Percentiles rank a stretch among this genome's conserved stretches.
These are phyloP conservation scores for Tuber microsphaerosporum DNA, from an alignment of 495 filamentous ascomycete species.

Conservation along the genomic window DNA sequence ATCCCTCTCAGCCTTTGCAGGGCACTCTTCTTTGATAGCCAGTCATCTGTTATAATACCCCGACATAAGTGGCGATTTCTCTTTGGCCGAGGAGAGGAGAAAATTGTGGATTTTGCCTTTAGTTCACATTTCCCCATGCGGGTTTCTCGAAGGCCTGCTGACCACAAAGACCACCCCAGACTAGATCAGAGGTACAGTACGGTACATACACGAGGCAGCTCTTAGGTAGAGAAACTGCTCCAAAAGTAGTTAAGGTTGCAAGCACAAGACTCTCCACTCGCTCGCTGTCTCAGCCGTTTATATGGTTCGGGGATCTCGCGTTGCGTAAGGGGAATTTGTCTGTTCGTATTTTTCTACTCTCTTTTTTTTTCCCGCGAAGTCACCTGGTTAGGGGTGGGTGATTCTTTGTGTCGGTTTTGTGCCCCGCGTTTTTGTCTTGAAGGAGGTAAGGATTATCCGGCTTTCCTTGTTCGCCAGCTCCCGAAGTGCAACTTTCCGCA, in stretches of 20 bases:
- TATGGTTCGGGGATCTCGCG: conserved; percentile 33
- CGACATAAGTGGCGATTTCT: conserved; percentile 20
- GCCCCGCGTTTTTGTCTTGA: neutral
- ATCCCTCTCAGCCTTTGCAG: conserved; percentile 10
- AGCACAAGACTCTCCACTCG: conserved; percentile 22
- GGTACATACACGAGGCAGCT: conserved; percentile 23
- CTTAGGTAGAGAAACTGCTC: conserved; percentile 28
- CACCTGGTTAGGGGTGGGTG: conserved; percentile 12
- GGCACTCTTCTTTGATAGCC: conserved; percentile 11
- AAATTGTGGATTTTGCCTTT: conserved; percentile 27
- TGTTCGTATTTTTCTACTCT: conserved; percentile 18
- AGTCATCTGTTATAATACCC: conserved; percentile 20
- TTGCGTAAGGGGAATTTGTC: conserved; percentile 27
- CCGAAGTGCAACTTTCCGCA: conserved; percentile 22
- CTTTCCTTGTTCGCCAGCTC: conserved; percentile 18
- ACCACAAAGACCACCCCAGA: conserved; percentile 31
- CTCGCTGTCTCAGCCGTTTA: conserved; percentile 37
- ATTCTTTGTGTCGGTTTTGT: neutral
- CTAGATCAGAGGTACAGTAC: conserved; percentile 33
- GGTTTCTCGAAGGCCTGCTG: conserved; percentile 30
- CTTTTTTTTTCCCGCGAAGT: conserved; percentile 19
- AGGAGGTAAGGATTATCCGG: neutral
- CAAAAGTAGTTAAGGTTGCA: conserved; percentile 29
- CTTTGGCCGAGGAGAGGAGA: conserved; percentile 17
- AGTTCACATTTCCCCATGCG: conserved; percentile 28